These are phyloP conservation scores for Fusarium veterinarium DNA, from an alignment of 2,329 filamentous ascomycete species.

Conservation along the genomic window DNA sequence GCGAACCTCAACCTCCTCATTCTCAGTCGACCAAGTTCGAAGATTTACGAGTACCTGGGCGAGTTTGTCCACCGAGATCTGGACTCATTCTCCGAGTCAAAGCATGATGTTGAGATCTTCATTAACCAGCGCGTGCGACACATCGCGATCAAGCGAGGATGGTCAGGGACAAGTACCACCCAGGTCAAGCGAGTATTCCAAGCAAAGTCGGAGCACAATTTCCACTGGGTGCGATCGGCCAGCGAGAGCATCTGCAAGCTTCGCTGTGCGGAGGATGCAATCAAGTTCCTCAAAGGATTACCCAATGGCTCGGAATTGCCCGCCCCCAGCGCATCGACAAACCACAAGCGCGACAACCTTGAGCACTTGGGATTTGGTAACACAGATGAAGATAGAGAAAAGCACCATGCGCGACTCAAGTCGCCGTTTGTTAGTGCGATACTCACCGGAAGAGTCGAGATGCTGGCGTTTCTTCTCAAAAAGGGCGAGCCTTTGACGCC, in stretches of 20 bases:
- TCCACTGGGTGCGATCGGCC: constrained; percentile 42
- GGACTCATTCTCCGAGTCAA: constrained; percentile 32
- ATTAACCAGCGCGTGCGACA: constrained; percentile 31
- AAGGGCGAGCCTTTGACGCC: constrained; percentile 15
- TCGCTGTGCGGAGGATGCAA: constrained; percentile 37
- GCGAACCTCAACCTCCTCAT: constrained; percentile 18
- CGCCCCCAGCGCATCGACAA: background rate
- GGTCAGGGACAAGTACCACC: constrained; percentile 22
- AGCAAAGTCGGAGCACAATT: constrained; percentile 38
- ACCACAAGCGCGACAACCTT: constrained; percentile 1
- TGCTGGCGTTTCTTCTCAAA: constrained; percentile 27
- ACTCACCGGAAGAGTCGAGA: constrained; percentile 24
- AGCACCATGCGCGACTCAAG: constrained; percentile 25
- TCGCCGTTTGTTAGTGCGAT: constrained; percentile 24
- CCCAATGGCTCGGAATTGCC: constrained; percentile 30
- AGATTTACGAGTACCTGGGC: constrained; percentile 20
- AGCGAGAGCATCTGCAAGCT: constrained; percentile 34
- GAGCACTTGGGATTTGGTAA: constrained; percentile 21
- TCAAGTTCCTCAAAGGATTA: constrained; percentile 29
- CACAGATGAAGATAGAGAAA: constrained; percentile 26
- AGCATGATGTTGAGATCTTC: constrained; percentile 31
- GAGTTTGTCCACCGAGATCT: constrained; percentile 37
- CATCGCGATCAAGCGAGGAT: constrained; percentile 28
- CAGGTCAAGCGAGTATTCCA: constrained; percentile 32
- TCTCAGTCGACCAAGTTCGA: constrained; percentile 17